Base-by-base conservation (phyloP, 768 basidiomycete species). In the Lactarius deliciosus region DNA sequence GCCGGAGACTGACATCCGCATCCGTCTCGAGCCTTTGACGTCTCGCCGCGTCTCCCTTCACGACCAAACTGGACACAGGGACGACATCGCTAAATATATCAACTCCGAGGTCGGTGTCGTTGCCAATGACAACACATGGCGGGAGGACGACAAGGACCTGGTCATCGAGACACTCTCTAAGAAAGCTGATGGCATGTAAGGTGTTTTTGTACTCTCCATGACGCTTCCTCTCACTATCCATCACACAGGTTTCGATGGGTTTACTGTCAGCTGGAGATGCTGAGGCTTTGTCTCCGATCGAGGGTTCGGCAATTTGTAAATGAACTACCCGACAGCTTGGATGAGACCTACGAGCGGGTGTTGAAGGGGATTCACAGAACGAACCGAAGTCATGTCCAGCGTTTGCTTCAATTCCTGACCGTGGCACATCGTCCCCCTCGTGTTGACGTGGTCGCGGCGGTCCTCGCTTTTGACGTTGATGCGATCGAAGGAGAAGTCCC, bases 161-260 rank as follows among this genome's bases (percentile, higher is more conserved):
- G 45, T 47, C 2, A 10, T n/a, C n/a, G 0, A 47, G 45, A n/a
- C 45, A n/a, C 45, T 47, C n/a, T n/a, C 45, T n/a, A 2, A 47
- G 45, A 47, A 47, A 47, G 45, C 45, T 7, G 45, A 47, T 47
- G 45, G 45, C n/a, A 47, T 47, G 45, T 47, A 47, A 47, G 45
- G 20, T 10, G n/a, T 47, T 10, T 7, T n/a, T n/a, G 8, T 47
- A 47, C 45, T n/a, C 20, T n/a, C 45, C 9, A 7, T 10, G 10
- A 10, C 3, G 45, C 45, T n/a, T n/a, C n/a, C n/a, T 47, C 45
- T 47, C n/a, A 47, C n/a, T 3, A n/a, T n/a, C 6, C 9, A 10
- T 11, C 9, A 9, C n/a, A 9, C 10, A 47, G 45, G 45, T 47
- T 47, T 1, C 45, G 45, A 47, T 47, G 45, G 45, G 45, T 47